These are phyloP conservation scores for Castanea crenata DNA, from an alignment of 306 rosid species.

Conservation along the genomic window DNA sequence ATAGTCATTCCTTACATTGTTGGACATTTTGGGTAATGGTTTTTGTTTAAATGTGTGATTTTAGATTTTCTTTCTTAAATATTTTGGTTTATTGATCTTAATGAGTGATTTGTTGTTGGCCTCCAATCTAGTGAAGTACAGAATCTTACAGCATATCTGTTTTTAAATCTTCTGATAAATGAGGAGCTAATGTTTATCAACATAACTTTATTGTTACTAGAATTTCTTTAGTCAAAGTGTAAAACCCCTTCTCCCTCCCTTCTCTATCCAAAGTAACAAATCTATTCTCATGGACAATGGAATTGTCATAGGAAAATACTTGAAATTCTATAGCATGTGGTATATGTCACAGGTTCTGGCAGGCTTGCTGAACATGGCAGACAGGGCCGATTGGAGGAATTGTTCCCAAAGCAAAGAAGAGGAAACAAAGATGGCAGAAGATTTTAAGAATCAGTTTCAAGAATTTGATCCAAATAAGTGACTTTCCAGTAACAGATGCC, in stretches of 20 bases:
- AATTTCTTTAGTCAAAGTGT: background rate
- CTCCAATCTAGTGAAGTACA: background rate
- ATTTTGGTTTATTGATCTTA: background rate
- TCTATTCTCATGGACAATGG: background rate
- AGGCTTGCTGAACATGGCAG: conserved; percentile 88
- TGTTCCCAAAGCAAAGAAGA: conserved; percentile 69
- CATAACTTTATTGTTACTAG: background rate
- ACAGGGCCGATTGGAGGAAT: conserved; percentile 89
- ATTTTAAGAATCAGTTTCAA: conserved; percentile 69
- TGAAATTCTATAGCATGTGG: conserved; percentile 19
- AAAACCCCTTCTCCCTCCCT: background rate
- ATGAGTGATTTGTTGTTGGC: background rate
- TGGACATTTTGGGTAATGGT: background rate
- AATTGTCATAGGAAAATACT: background rate
- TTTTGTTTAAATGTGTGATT: background rate
- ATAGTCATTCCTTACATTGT: background rate
- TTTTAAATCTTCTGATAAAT: background rate
- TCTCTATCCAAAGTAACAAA: background rate
- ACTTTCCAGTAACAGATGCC: conserved; percentile 14
- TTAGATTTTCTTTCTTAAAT: background rate
- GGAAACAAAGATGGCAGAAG: conserved; percentile 65
- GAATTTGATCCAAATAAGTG: conserved; percentile 78
- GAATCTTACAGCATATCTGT: background rate
- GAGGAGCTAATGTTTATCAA: background rate
- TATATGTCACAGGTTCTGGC: conserved; percentile 67